Percentiles rank a stretch among this genome's conserved stretches.
These are phyloP conservation scores for Neurospora discreta DNA, from an alignment of 495 filamentous ascomycete species.

Conservation along the genomic window DNA sequence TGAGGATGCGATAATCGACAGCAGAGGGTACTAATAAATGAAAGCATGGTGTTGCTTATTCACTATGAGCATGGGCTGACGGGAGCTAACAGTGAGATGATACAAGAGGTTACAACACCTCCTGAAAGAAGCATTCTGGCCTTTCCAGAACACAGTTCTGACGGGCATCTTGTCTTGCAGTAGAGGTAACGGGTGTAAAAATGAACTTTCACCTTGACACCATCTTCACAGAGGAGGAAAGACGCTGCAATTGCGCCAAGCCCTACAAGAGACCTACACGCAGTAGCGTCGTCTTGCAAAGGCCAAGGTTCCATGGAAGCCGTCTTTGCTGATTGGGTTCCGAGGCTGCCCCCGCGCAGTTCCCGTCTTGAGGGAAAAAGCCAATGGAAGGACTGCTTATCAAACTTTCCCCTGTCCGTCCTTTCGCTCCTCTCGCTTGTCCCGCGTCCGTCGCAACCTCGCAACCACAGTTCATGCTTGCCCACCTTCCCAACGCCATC, in stretches of 20 bases:
- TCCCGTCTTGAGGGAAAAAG: neutral
- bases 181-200: neutral
- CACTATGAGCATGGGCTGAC: neutral
- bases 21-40: neutral
- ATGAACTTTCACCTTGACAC: neutral
- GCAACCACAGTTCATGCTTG: neutral
- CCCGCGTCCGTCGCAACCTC: neutral
- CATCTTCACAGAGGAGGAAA: neutral
- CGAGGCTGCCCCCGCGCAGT: neutral
- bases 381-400: neutral
- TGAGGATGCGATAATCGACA: neutral
- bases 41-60: neutral
- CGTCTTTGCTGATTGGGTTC: neutral
- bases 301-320: neutral
- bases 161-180: neutral
- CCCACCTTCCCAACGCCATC: neutral
- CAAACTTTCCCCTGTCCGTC: neutral
- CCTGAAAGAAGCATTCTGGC: neutral
- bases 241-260: neutral
- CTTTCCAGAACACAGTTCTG: neutral
- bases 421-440: neutral
- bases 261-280: neutral
- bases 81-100: neutral
- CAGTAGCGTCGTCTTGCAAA: too few species aligned
- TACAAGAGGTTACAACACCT: neutral